A percentile compares a stretch with the other conserved stretches of the same genome.
These are phyloP conservation scores for Helianthus tuberosus DNA, from an alignment of 129 eudicot species.

Conservation along the genomic window DNA sequence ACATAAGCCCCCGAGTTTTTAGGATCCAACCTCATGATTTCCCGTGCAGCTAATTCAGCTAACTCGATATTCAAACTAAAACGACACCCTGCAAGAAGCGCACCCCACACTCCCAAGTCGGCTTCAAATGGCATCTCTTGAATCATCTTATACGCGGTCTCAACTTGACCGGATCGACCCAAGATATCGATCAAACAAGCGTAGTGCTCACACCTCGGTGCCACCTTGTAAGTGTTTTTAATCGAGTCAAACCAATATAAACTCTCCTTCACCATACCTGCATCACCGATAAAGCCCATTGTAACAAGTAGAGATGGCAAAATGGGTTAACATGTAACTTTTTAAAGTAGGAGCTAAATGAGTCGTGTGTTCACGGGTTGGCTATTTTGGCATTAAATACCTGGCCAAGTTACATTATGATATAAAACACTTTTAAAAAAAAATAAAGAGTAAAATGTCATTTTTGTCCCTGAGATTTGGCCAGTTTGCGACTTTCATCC, in stretches of 20 bases:
- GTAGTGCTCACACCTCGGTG: slow-evolving; percentile 48
- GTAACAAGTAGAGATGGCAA: not conserved
- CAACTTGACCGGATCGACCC: slow-evolving; percentile 52
- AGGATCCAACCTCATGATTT: slow-evolving; percentile 46
- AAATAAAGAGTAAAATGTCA: no score
- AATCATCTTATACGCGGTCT: slow-evolving; percentile 47
- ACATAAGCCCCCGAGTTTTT: slow-evolving; percentile 47
- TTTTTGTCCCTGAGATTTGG: no score
- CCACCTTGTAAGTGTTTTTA: slow-evolving; percentile 31
- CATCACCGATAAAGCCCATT: slow-evolving; percentile 28
- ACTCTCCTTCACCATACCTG: slow-evolving; percentile 58
- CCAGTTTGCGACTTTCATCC: no score
- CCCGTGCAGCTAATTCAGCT: slow-evolving; percentile 50
- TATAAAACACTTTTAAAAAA: no score
- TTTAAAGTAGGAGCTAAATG: not conserved
- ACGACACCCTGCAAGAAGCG: slow-evolving; percentile 57
- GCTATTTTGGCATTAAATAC: no score
- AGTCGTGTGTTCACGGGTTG: no score
- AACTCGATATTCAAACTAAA: slow-evolving; percentile 41
- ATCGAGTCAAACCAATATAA: slow-evolving; percentile 46
- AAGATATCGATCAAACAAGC: slow-evolving; percentile 60
- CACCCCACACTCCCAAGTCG: slow-evolving; percentile 54
- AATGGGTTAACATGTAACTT: not conserved
- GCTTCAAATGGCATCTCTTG: slow-evolving; percentile 57
- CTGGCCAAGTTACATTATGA: no score